These are phyloP conservation scores for Phaffia tasmanica DNA, from an alignment of 768 basidiomycete genomes.

Conservation along the genomic window DNA sequence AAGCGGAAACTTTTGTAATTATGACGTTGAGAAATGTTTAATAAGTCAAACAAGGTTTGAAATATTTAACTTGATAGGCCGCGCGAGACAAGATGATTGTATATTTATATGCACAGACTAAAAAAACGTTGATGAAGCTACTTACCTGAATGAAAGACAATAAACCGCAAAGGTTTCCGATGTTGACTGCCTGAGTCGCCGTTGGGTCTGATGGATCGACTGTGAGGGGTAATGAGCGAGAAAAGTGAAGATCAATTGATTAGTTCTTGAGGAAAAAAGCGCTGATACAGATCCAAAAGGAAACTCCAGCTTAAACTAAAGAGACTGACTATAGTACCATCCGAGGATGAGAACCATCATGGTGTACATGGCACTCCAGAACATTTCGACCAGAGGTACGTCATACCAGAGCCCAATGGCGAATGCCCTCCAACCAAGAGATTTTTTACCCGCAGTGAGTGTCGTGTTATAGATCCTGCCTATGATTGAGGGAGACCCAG, in stretches of 20 bases:
- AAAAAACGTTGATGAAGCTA: background rate
- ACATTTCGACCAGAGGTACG: conserved; percentile 42
- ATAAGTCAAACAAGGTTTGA: no score
- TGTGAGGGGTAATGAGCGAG: background rate
- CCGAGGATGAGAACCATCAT: conserved; percentile 39
- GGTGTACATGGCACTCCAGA: conserved; percentile 45
- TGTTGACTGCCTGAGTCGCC: conserved; percentile 27
- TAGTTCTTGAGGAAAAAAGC: background rate
- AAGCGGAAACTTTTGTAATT: conserved; percentile 42
- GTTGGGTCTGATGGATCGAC: background rate
- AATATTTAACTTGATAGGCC: background rate
- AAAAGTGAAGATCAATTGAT: background rate
- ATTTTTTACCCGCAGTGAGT: background rate
- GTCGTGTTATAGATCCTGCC: background rate
- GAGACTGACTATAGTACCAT: conserved; percentile 16
- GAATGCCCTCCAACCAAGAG: conserved; percentile 12
- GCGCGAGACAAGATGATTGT: no score
- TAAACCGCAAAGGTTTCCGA: conserved; percentile 15
- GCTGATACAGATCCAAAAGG: background rate
- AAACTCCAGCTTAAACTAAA: background rate
- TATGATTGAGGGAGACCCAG: background rate
- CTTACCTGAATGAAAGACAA: conserved; percentile 15
- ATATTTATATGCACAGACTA: background rate
- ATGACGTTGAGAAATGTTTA: no score
- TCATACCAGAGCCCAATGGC: conserved; percentile 16